Percentiles rank a stretch among this genome's conserved stretches.
phyloP scores from a whole-genome alignment of 257 asterid species.

The Ehretia macrophylla region DNA sequence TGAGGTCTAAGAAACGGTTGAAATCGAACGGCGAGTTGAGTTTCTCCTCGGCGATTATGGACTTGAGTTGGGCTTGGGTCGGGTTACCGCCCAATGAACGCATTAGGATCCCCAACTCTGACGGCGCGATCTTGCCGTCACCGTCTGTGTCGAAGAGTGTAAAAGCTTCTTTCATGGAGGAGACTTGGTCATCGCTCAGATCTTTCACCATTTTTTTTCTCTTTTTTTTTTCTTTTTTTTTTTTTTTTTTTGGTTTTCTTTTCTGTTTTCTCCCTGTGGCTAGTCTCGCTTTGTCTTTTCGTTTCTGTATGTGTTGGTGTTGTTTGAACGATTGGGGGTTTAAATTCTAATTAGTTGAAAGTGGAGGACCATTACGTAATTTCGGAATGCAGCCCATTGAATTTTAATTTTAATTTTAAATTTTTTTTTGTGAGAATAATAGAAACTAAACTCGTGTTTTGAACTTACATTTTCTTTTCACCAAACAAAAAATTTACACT shows the following conservation, averaged over 20 bases:
- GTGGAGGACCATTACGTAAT: background rate
- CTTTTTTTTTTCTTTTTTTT: background rate
- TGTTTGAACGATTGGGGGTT: background rate
- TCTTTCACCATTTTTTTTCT: conserved; percentile 64
- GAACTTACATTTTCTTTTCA: too few species aligned
- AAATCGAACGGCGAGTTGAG: conserved; percentile 57
- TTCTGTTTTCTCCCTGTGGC: background rate
- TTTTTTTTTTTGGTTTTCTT: conserved; percentile 59
- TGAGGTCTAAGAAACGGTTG: conserved; percentile 45
- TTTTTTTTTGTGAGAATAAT: too few species aligned
- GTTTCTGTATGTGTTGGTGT: background rate
- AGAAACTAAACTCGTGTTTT: too few species aligned
- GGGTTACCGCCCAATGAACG: conserved; percentile 95
- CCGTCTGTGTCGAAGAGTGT: conserved; percentile 89
- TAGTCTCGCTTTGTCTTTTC: background rate
- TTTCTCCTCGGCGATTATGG: conserved; percentile 46
- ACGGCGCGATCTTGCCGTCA: conserved; percentile 89
- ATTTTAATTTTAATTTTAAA: too few species aligned
- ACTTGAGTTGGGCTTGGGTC: conserved; percentile 59
- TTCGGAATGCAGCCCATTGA: background rate
- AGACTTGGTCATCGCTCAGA: conserved; percentile 77
- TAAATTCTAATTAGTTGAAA: background rate
- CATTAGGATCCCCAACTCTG: conserved; percentile 90
- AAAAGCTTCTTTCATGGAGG: conserved; percentile 92
- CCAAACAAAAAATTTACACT: too few species aligned